phyloP scores from a whole-genome alignment of 768 basidiomycete species.

The Lactarius evosmus region DNA sequence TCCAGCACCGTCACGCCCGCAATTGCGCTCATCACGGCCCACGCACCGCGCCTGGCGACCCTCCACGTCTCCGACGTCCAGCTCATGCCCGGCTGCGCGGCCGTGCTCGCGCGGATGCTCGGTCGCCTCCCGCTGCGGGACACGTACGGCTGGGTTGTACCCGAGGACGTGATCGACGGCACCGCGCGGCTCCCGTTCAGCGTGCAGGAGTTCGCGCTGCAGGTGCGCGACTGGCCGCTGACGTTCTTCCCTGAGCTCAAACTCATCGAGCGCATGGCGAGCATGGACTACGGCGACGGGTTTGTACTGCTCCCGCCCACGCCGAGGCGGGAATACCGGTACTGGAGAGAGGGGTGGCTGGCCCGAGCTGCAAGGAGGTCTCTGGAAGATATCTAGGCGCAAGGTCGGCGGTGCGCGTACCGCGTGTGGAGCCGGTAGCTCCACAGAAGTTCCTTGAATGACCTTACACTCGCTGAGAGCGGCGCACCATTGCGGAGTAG shows the following conservation, averaged over 20 bases:
- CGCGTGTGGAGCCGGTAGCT: background rate
- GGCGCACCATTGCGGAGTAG: background rate
- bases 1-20: constrained; percentile 14
- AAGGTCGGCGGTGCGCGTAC: background rate
- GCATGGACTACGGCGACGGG: constrained; percentile 23
- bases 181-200: constrained; percentile 11
- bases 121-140: constrained; percentile 23
- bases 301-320: constrained; percentile 16
- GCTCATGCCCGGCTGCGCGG: constrained; percentile 23
- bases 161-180: background rate
- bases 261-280: constrained; percentile 18
- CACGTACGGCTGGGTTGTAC: constrained; percentile 16
- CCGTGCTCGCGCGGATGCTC: constrained; percentile 22
- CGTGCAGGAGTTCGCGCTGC: constrained; percentile 14
- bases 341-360: constrained; percentile 20
- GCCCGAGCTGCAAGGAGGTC: background rate
- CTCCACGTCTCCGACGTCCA: constrained; percentile 15
- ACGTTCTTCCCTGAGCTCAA: background rate
- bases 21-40: constrained; percentile 5
- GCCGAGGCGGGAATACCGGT: background rate
- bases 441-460: background rate
- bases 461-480: background rate
- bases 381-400: background rate
- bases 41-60: constrained; percentile 11
- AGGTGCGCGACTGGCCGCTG: constrained; percentile 5